Evolutionary conservation across 164 flowering plant species (phyloP).

Genomic region (Paratinospora sagittata): DNA sequence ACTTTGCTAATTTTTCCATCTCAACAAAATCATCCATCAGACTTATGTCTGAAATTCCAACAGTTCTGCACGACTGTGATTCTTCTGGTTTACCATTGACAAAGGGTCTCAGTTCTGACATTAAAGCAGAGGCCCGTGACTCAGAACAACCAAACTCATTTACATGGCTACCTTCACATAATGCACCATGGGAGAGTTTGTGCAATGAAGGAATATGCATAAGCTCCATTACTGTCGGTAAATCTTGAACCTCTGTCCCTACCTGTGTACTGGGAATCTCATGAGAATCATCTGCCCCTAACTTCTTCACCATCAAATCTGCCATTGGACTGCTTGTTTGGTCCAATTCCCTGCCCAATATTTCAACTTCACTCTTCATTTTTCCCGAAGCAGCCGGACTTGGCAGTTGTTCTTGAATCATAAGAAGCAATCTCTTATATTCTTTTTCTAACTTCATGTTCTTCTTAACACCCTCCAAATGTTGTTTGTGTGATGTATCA

Average conservation of each 20-base stretch:
- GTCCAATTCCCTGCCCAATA: not conserved
- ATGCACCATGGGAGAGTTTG: not conserved
- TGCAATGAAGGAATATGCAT: not conserved
- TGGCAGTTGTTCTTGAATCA: slow-evolving; percentile 4
- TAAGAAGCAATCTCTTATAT: slow-evolving; percentile 1
- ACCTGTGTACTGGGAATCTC: slow-evolving; percentile 4
- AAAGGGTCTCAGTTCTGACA: slow-evolving; percentile 2
- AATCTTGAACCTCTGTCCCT: not conserved
- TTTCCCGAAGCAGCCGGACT: not conserved
- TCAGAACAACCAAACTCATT: not conserved
- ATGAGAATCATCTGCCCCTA: not conserved
- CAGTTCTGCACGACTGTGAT: not conserved
- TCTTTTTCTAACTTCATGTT: slow-evolving; percentile 6
- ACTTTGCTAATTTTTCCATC: slow-evolving; percentile 6
- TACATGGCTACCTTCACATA: not conserved
- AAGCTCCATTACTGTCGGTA: not conserved
- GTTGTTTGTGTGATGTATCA: slow-evolving; percentile 7
- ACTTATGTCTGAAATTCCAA: slow-evolving; percentile 9
- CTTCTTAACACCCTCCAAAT: not conserved
- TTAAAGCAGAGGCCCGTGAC: slow-evolving; percentile 11
- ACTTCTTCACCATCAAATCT: not conserved
- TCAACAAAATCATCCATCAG: slow-evolving; percentile 13
- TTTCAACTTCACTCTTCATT: not conserved
- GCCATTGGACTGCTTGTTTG: not conserved
- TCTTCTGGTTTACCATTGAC: not conserved